Evolutionary conservation across 2,329 filamentous ascomycete genomes (phyloP), one percentile per base, ranked within the genome.

Genomic region (Parasarocladium wereldwijsianum): DNA sequence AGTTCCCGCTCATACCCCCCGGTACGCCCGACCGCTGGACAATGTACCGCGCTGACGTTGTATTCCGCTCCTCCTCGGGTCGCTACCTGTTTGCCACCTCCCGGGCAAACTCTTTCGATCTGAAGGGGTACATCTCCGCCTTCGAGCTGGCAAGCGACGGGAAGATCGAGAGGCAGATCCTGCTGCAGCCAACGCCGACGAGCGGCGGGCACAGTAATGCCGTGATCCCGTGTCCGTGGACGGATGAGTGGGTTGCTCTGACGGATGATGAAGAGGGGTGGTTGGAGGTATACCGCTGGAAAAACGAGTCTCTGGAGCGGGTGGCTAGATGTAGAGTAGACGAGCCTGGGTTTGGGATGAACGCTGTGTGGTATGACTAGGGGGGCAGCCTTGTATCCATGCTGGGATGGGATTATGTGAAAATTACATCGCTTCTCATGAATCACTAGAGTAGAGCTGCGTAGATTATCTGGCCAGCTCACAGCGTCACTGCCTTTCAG

Each of bases 321-420:
- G 83, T 92, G 6, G 83, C 83, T 11, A 65, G 80, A 37, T 61
- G 81, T 38, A 73, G 82, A 41, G 75, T 92, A 21, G 73, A 75
- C 5, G 84, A 92, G 58, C 81, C 80, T n/a, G 84, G 84, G 2
- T 93, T 93, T 50, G 83, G 83, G 2, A 93, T 93, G 84, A 93
- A 93, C 55, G 83, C 83, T n/a, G 85, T 92, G 38, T 93, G 84
- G 84, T 90, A 90, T 51, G 79, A 92, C 34, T 58, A 37, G 30
- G 9, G n/a, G n/a, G n/a, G n/a, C n/a, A n/a, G n/a, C n/a, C n/a
- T n/a, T n/a, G n/a, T n/a, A n/a, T n/a, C n/a, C n/a, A n/a, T n/a
- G n/a, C n/a, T n/a, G n/a, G n/a, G n/a, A n/a, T n/a, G n/a, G n/a
- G n/a, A n/a, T n/a, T n/a, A n/a, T n/a, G n/a, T n/a, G n/a, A n/a